phyloP scores from a whole-genome alignment of 2,329 filamentous ascomycete genomes.

The Periconia sp. region DNA sequence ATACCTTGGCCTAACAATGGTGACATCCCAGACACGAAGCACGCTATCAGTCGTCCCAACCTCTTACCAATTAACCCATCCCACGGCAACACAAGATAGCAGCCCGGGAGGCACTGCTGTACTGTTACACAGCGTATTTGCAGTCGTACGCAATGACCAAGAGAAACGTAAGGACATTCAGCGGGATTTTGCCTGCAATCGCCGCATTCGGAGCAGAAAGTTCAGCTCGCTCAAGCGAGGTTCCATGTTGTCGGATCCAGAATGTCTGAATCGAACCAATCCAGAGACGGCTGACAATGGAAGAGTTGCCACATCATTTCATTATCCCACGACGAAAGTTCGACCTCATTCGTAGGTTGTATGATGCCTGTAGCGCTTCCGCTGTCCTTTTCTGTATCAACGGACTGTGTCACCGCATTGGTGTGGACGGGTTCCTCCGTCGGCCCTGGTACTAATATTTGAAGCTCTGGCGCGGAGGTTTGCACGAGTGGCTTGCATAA shows the following conservation, averaged over 20 bases:
- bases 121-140: background rate
- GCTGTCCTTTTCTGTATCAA: background rate
- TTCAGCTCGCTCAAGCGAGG: constrained; percentile 4
- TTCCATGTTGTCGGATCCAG: constrained; percentile 32
- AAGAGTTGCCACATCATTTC: constrained; percentile 44
- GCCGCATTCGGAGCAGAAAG: background rate
- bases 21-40: too few relatives aligned
- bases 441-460: too few relatives aligned
- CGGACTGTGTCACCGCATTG: too few relatives aligned
- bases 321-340: constrained; percentile 38
- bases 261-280: constrained; percentile 43
- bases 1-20: too few relatives aligned
- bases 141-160: too few relatives aligned
- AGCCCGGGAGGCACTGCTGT: background rate
- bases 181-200: too few relatives aligned
- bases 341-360: too few relatives aligned
- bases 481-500: constrained; percentile 37
- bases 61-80: background rate
- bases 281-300: constrained; percentile 39
- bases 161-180: too few relatives aligned
- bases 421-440: too few relatives aligned
- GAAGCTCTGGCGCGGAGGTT: too few relatives aligned
- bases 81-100: constrained; percentile 5
- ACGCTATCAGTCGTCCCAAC: background rate
- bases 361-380: too few relatives aligned